Conservation (phyloP, 495 filamentous ascomycete genomes). For the Xylaria intraflava region DNA sequence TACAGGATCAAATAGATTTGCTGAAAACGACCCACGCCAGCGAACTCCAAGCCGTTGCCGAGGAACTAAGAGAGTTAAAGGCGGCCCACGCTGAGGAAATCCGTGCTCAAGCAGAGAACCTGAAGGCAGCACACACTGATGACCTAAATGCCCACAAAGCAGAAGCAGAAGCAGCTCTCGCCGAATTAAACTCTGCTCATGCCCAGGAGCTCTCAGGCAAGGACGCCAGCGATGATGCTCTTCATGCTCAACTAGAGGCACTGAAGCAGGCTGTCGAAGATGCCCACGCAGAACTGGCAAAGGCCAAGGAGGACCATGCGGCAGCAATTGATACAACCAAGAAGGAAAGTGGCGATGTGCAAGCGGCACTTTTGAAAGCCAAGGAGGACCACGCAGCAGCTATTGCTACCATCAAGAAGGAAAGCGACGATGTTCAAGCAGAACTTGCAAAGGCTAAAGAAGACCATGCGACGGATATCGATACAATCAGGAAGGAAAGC, state of each 20-base stretch:
- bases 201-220: conserved; percentile 23
- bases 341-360: no score
- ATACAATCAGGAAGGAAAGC: no score
- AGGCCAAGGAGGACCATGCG: conserved; percentile 32
- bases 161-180: conserved; percentile 19
- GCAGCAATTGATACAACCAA: conserved; percentile 32
- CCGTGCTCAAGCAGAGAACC: conserved; percentile 20
- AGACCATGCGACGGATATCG: conserved; percentile 33
- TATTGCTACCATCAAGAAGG: no score
- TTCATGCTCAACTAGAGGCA: conserved; percentile 24
- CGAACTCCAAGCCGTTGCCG: conserved; percentile 18
- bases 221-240: conserved; percentile 21
- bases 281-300: conserved; percentile 33
- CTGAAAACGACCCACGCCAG: conserved; percentile 33
- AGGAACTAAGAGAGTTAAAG: conserved; percentile 17
- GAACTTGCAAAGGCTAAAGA: conserved; percentile 37
- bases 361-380: conserved; percentile 34
- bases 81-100: conserved; percentile 29
- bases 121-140: conserved; percentile 14
- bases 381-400: conserved; percentile 31
- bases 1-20: conserved; percentile 27
- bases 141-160: conserved; percentile 9
- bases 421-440: conserved; percentile 27
- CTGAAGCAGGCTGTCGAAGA: conserved; percentile 26
- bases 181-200: conserved; percentile 20